These are phyloP conservation scores for Claviceps monticola DNA, from an alignment of 2,329 filamentous ascomycete species.

Conservation along the genomic window DNA sequence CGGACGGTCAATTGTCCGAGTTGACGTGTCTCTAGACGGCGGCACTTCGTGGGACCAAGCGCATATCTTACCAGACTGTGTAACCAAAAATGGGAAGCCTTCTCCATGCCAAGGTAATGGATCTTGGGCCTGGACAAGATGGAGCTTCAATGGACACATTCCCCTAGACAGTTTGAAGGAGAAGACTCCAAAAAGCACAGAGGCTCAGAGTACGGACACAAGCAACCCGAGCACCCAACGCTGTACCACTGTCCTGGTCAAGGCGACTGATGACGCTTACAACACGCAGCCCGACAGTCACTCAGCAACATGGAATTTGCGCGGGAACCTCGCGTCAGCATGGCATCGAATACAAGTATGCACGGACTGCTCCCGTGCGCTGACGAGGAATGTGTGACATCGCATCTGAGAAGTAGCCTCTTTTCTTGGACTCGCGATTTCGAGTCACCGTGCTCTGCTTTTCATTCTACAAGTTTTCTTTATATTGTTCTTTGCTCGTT, in stretches of 20 bases:
- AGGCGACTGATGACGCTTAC: constrained; percentile 52
- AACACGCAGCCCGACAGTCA: constrained; percentile 52
- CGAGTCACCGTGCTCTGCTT: too few species aligned
- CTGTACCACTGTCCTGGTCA: constrained; percentile 44
- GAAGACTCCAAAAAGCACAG: constrained; percentile 1
- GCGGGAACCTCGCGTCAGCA: constrained; percentile 52
- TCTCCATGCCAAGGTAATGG: constrained; percentile 28
- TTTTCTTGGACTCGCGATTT: background rate
- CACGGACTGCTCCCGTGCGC: constrained; percentile 15
- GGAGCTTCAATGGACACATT: constrained; percentile 41
- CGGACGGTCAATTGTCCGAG: constrained; percentile 50
- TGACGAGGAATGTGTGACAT: background rate
- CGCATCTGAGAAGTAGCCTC: background rate
- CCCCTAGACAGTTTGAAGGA: constrained; percentile 19
- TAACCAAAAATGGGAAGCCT: constrained; percentile 12
- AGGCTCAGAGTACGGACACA: constrained; percentile 10
- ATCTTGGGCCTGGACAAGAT: constrained; percentile 51
- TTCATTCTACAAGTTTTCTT: too few species aligned
- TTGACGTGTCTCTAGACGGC: constrained; percentile 51
- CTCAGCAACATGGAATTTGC: constrained; percentile 45
- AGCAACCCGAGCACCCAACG: constrained; percentile 11
- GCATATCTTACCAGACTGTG: constrained; percentile 37
- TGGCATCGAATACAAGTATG: constrained; percentile 44
- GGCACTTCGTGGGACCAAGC: constrained; percentile 53
- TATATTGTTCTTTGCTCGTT: too few species aligned